phyloP scores from a whole-genome alignment of 345 rosid genomes.

The Eucalyptus marginata region DNA sequence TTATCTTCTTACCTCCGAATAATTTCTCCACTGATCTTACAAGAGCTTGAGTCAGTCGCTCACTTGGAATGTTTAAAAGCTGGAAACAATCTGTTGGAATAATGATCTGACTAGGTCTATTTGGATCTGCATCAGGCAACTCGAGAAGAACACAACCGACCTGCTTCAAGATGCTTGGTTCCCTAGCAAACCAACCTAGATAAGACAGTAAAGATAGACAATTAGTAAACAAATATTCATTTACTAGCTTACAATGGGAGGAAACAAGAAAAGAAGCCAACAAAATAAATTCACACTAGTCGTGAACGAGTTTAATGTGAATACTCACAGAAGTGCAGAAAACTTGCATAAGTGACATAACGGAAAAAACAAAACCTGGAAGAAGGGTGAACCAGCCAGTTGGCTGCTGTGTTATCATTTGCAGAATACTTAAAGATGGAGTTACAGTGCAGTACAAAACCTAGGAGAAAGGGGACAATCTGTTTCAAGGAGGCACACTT shows the following conservation, averaged over 20 bases:
- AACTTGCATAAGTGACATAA: background rate
- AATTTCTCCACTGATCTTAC: slow-evolving; percentile 43
- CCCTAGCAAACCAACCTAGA: slow-evolving; percentile 91
- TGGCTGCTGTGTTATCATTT: background rate
- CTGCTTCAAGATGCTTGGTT: slow-evolving; percentile 43
- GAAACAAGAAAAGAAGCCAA: background rate
- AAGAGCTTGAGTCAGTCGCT: slow-evolving; percentile 32
- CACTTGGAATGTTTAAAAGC: slow-evolving; percentile 49
- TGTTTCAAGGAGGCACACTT: background rate
- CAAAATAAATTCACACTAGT: background rate
- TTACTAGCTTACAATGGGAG: background rate
- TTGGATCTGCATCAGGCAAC: slow-evolving; percentile 12
- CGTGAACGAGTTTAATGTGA: background rate
- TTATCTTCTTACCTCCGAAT: slow-evolving; percentile 59
- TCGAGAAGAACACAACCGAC: slow-evolving; percentile 57
- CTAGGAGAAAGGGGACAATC: background rate
- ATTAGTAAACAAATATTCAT: background rate
- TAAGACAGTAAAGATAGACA: background rate
- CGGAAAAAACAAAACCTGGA: background rate
- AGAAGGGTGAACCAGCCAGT: background rate
- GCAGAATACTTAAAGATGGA: background rate
- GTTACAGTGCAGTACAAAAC: background rate
- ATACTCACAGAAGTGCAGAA: background rate
- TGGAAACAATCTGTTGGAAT: slow-evolving; percentile 66
- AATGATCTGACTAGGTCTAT: slow-evolving; percentile 37